Evolutionary conservation across 108 stramenopile species (phyloP).

Genomic region (Cyclotella sp.): DNA sequence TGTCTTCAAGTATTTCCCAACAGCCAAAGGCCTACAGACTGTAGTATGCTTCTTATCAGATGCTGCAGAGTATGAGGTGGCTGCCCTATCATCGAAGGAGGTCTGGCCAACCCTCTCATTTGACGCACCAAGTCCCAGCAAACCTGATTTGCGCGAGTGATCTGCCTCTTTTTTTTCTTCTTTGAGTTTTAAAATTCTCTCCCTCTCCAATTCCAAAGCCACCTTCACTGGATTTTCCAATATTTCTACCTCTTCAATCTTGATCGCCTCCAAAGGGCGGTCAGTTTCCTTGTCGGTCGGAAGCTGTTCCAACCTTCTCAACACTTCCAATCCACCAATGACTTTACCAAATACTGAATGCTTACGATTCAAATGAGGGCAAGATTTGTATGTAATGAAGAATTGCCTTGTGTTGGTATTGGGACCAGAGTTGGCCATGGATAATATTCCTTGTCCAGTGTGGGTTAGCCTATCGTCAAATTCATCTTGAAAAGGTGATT

Average conservation of each 20-base stretch:
- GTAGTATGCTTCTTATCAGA: neutral
- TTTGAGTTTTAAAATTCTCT: constrained; percentile 58
- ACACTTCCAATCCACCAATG: constrained; percentile 81
- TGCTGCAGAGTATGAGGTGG: neutral
- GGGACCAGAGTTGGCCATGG: constrained; percentile 96
- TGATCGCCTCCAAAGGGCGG: constrained; percentile 66
- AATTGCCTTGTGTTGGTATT: constrained; percentile 94
- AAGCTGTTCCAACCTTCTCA: constrained; percentile 67
- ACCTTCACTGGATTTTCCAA: constrained; percentile 77
- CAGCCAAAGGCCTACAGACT: neutral
- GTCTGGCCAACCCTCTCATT: neutral
- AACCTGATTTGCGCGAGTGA: constrained; percentile 22
- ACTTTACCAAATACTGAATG: constrained; percentile 97
- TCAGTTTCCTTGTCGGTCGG: constrained; percentile 78
- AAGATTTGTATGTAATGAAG: constrained; percentile 92
- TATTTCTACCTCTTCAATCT: constrained; percentile 62
- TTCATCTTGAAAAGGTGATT: constrained; percentile 85
- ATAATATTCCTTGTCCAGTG: constrained; percentile 76
- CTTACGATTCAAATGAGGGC: constrained; percentile 94
- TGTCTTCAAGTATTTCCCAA: constrained; percentile 56
- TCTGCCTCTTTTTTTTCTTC: constrained; percentile 27
- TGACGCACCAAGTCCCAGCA: constrained; percentile 8
- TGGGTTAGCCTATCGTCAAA: constrained; percentile 91
- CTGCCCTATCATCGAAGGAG: neutral
- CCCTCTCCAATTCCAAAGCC: constrained; percentile 66